These are phyloP conservation scores for Xylaria acuta DNA, from an alignment of 495 filamentous ascomycete genomes.

Conservation along the genomic window DNA sequence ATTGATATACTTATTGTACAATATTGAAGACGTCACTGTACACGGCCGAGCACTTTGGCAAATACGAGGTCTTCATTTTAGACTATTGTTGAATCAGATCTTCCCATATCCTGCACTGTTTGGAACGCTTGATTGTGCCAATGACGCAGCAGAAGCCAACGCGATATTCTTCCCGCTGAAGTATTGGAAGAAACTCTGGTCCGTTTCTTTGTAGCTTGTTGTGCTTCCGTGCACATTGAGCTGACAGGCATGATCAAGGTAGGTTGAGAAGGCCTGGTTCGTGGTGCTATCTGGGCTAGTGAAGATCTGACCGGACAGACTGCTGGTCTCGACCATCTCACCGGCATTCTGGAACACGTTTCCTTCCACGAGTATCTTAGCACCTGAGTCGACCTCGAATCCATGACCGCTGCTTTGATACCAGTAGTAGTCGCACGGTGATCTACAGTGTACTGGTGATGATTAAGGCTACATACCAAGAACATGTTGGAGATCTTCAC, in stretches of 20 bases:
- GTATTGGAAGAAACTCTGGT: conserved; percentile 52
- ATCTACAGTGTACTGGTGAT: not conserved
- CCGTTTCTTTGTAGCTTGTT: conserved; percentile 40
- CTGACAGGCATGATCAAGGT: conserved; percentile 54
- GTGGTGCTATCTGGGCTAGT: conserved; percentile 44
- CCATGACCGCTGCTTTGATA: conserved; percentile 59
- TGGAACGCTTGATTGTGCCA: conserved; percentile 44
- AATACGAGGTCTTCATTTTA: not conserved
- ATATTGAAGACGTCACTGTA: not conserved
- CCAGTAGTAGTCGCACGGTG: conserved; percentile 52
- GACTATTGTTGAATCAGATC: conserved; percentile 14
- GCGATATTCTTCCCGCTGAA: conserved; percentile 60
- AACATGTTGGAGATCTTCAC: not conserved
- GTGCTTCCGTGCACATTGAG: conserved; percentile 56
- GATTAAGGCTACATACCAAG: not conserved
- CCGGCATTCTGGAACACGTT: conserved; percentile 62
- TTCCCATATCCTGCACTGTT: conserved; percentile 27
- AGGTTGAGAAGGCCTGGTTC: conserved; percentile 47
- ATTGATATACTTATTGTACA: not conserved
- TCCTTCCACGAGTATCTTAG: conserved; percentile 63
- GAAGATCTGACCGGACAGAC: conserved; percentile 51
- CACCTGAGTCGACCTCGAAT: conserved; percentile 60
- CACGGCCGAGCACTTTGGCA: not conserved
- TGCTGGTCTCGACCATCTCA: conserved; percentile 32
- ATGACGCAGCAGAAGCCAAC: conserved; percentile 44